Conservation (phyloP, 768 basidiomycete species). For the Tulasnella sp. region DNA sequence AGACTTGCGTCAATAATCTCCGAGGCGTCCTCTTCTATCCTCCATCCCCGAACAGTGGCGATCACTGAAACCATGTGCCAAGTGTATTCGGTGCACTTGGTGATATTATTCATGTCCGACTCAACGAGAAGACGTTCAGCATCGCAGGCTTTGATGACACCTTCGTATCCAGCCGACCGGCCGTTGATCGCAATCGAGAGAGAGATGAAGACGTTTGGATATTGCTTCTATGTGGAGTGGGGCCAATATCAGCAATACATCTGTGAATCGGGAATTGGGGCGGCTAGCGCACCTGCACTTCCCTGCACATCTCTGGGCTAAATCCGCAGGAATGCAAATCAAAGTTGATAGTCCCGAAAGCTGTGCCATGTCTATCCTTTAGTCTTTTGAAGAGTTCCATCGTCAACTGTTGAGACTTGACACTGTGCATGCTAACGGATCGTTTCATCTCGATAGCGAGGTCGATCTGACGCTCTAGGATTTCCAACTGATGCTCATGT, state of each 20-base stretch:
- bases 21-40: slow-evolving; percentile 50
- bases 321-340: slow-evolving; percentile 88
- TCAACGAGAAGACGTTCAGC: slow-evolving; percentile 68
- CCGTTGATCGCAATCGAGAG: slow-evolving; percentile 78
- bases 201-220: slow-evolving; percentile 75
- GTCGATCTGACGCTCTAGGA: slow-evolving; percentile 77
- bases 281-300: slow-evolving; percentile 60
- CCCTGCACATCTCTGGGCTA: slow-evolving; percentile 60
- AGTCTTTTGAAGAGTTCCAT: slow-evolving; percentile 52
- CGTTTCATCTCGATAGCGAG: slow-evolving; percentile 70
- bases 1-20: slow-evolving; percentile 24
- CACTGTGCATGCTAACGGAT: slow-evolving; percentile 81
- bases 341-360: slow-evolving; percentile 59
- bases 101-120: slow-evolving; percentile 70
- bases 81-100: slow-evolving; percentile 44
- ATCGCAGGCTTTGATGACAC: slow-evolving; percentile 53
- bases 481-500: slow-evolving; percentile 61
- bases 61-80: slow-evolving; percentile 69
- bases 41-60: slow-evolving; percentile 69
- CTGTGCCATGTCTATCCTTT: slow-evolving; percentile 42
- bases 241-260: neutral
- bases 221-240: slow-evolving; percentile 38
- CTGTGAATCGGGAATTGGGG: too few species aligned
- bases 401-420: slow-evolving; percentile 62
- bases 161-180: slow-evolving; percentile 49